Evolutionary conservation across 2,329 filamentous ascomycete species (phyloP).

Genomic region (Westerdykella sp.): DNA sequence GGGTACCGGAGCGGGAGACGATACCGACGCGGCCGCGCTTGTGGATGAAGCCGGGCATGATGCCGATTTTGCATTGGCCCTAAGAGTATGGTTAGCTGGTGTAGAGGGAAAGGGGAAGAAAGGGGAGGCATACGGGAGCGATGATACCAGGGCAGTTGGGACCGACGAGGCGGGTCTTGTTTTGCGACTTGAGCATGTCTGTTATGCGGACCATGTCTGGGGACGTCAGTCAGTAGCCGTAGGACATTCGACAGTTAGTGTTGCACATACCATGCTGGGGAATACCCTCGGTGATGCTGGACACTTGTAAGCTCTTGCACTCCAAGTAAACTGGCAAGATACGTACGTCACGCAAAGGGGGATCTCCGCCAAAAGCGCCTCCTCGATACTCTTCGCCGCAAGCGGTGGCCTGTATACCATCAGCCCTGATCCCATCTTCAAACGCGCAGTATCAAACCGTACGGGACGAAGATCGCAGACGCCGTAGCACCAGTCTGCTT

Average conservation of each 20-base stretch:
- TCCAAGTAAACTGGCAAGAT: slow-evolving; percentile 7
- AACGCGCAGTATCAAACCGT: slow-evolving; percentile 29
- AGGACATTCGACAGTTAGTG: slow-evolving; percentile 6
- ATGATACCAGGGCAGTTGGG: slow-evolving; percentile 99
- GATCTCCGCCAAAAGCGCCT: slow-evolving; percentile 88
- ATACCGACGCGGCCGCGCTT: slow-evolving; percentile 98
- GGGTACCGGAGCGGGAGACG: slow-evolving; percentile 93
- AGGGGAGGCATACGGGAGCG: slow-evolving; percentile 51
- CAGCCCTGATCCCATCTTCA: slow-evolving; percentile 21
- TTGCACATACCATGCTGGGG: slow-evolving; percentile 75
- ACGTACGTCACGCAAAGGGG: slow-evolving; percentile 79
- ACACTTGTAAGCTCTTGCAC: slow-evolving; percentile 20
- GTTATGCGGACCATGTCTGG: slow-evolving; percentile 98
- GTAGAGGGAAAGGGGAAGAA: slow-evolving; percentile 1
- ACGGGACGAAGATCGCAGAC: slow-evolving; percentile 95
- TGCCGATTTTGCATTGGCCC: slow-evolving; percentile 99
- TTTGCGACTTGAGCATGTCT: slow-evolving; percentile 93
- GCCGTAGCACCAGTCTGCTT: slow-evolving; percentile 87
- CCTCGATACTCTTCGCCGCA: slow-evolving; percentile 91
- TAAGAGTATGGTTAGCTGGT: slow-evolving; percentile 27
- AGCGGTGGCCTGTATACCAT: slow-evolving; percentile 63
- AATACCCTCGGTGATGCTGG: slow-evolving; percentile 87
- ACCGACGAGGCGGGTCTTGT: slow-evolving; percentile 92
- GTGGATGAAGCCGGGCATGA: slow-evolving; percentile 99
- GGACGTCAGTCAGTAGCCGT: slow-evolving; percentile 3